A percentile compares a stretch with the other conserved stretches of the same genome.
Conservation (phyloP, 306 rosid genomes). For the Begonia masoniana region DNA sequence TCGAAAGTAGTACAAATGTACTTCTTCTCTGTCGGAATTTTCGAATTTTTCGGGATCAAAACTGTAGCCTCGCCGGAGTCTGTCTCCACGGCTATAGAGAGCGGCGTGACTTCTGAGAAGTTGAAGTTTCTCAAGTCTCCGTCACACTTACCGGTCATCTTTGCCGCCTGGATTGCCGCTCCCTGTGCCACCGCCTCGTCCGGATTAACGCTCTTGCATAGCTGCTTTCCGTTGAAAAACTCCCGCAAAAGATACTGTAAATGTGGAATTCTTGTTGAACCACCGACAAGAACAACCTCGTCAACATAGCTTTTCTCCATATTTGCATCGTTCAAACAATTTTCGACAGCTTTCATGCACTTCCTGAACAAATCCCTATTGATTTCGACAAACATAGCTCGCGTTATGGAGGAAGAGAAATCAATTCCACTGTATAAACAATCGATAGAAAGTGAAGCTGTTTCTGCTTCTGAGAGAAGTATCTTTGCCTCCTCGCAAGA, state of each 20-base stretch:
- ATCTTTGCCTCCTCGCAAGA: conserved; percentile 13
- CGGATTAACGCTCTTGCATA: conserved; percentile 12
- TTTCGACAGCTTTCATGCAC: conserved; percentile 11
- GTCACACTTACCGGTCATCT: conserved; percentile 2
- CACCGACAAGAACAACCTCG: conserved; percentile 11
- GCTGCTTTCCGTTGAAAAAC: conserved; percentile 16
- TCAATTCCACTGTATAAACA: conserved; percentile 10
- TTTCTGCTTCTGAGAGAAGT: conserved; percentile 5
- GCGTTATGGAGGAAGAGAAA: conserved; percentile 11
- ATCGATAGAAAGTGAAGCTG: conserved; percentile 3
- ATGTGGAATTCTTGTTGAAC: conserved; percentile 16
- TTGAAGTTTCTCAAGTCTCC: conserved; percentile 6
- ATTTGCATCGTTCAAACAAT: conserved; percentile 11
- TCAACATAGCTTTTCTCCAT: conserved; percentile 7
- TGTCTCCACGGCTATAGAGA: conserved; percentile 4
- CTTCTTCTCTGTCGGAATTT: conserved; percentile 10
- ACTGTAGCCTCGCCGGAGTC: conserved; percentile 4
- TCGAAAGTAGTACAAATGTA: background rate
- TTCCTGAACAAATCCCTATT: conserved; percentile 12
- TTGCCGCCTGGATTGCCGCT: conserved; percentile 4
- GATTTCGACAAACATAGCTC: conserved; percentile 10
- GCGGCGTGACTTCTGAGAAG: conserved; percentile 10
- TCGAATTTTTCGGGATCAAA: conserved; percentile 13
- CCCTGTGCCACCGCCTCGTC: conserved; percentile 17
- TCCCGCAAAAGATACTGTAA: conserved; percentile 11